Percentiles rank a stretch among this genome's conserved stretches.
Evolutionary conservation across 768 basidiomycete species (phyloP).

Genomic region (Rhodocollybia butyracea): DNA sequence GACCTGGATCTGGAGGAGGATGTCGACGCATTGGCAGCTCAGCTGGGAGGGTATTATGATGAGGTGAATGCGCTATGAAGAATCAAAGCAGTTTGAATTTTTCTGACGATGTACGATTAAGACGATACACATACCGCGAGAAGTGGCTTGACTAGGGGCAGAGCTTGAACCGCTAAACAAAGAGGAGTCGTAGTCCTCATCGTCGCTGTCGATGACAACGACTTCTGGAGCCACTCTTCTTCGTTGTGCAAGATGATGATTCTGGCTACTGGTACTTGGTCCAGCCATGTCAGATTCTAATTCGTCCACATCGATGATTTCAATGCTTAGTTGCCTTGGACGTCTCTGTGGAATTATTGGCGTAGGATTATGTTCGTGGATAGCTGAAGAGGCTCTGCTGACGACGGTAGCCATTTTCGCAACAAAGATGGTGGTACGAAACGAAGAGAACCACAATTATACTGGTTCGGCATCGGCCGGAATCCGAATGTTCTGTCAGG

Average conservation of each 20-base stretch:
- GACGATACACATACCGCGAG: background rate
- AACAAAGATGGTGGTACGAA: background rate
- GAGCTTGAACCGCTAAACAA: background rate
- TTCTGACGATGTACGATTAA: too few species aligned
- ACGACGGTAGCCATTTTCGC: constrained; percentile 1
- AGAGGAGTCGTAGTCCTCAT: background rate
- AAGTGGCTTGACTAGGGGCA: background rate
- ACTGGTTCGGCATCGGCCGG: too few species aligned
- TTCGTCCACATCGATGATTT: constrained; percentile 9
- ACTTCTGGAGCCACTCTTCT: background rate
- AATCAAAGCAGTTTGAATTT: too few species aligned
- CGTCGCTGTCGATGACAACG: constrained; percentile 4
- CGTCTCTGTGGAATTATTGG: constrained; percentile 3
- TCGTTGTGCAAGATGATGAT: background rate
- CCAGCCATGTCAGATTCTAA: background rate
- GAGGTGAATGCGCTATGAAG: too few species aligned
- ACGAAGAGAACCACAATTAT: too few species aligned
- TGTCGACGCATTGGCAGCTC: constrained; percentile 3
- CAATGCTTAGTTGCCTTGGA: background rate
- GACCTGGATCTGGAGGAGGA: background rate
- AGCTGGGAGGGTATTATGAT: background rate
- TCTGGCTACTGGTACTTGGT: background rate
- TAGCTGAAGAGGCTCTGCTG: constrained; percentile 1
- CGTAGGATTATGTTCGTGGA: background rate
- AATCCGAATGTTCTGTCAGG: too few species aligned